These are phyloP conservation scores for Arthrobotrys entomopaga DNA, from an alignment of 2,329 filamentous ascomycete species.

Conservation along the genomic window DNA sequence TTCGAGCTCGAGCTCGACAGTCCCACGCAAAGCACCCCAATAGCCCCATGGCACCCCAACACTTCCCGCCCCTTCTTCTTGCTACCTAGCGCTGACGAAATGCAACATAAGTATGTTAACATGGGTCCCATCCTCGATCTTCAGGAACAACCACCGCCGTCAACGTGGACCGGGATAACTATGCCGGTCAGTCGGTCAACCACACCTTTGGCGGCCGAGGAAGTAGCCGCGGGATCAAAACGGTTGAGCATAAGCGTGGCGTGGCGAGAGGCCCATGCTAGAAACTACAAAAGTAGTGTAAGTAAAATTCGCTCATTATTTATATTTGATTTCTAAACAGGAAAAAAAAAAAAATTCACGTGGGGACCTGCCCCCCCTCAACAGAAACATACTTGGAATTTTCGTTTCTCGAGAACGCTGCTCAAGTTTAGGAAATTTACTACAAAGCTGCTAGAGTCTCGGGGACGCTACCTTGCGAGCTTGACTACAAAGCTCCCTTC, in stretches of 20 bases:
- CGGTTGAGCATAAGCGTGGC: slow-evolving; percentile 10
- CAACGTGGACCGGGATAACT: slow-evolving; percentile 17
- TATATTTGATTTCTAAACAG: neutral
- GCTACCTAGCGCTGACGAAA: slow-evolving; percentile 34
- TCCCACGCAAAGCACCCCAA: neutral
- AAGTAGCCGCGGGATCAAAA: slow-evolving; percentile 32
- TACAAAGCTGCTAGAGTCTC: too few relatives aligned
- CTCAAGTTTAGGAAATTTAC: too few relatives aligned
- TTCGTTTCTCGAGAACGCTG: too few relatives aligned
- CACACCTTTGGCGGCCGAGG: slow-evolving; percentile 10
- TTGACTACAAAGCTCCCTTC: neutral
- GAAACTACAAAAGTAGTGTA: slow-evolving; percentile 4
- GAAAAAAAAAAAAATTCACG: neutral
- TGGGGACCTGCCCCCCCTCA: too few relatives aligned
- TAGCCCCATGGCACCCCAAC: too few relatives aligned
- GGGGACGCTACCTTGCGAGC: too few relatives aligned
- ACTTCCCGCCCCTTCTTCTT: slow-evolving; percentile 15
- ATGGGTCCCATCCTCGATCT: slow-evolving; percentile 29
- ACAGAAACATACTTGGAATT: too few relatives aligned
- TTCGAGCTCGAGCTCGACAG: slow-evolving; percentile 19
- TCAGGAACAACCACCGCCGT: slow-evolving; percentile 35
- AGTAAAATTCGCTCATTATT: slow-evolving; percentile 1
- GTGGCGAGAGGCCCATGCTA: too few relatives aligned
- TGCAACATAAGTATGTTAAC: slow-evolving; percentile 27
- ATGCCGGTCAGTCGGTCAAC: slow-evolving; percentile 4